Conservation (phyloP, 352 stramenopile species). For the Globisporangium megalacanthum region DNA sequence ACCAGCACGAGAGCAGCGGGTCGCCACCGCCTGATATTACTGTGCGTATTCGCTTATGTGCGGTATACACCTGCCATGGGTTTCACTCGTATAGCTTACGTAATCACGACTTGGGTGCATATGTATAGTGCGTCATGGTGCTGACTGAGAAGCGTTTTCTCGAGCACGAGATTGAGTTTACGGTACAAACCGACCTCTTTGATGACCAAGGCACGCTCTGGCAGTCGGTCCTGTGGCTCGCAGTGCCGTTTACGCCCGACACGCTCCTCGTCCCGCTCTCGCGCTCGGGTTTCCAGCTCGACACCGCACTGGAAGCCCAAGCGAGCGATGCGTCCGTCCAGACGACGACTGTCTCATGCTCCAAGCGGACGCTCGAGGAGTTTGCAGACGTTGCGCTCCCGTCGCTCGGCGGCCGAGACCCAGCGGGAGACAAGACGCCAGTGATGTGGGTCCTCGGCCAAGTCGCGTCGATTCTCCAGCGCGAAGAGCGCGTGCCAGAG, state of each 20-base stretch:
- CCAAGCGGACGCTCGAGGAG: slow-evolving; percentile 40
- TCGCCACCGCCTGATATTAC: slow-evolving; percentile 27
- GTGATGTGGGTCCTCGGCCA: slow-evolving; percentile 60
- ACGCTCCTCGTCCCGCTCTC: slow-evolving; percentile 50
- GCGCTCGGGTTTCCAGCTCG: slow-evolving; percentile 28
- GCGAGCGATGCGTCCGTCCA: slow-evolving; percentile 14
- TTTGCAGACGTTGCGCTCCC: slow-evolving; percentile 53
- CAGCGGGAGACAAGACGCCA: slow-evolving; percentile 22
- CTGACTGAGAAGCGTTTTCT: slow-evolving; percentile 70
- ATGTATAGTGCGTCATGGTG: slow-evolving; percentile 63
- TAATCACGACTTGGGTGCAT: slow-evolving; percentile 1
- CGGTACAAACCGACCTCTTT: slow-evolving; percentile 68
- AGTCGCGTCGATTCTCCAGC: slow-evolving; percentile 31
- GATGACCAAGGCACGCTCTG: slow-evolving; percentile 68
- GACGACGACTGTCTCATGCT: slow-evolving; percentile 31
- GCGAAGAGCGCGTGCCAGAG: slow-evolving; percentile 37
- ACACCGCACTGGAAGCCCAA: slow-evolving; percentile 22
- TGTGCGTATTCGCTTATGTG: slow-evolving; percentile 20
- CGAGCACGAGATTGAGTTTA: slow-evolving; percentile 64
- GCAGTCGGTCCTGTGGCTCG: slow-evolving; percentile 65
- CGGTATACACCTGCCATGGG: neutral
- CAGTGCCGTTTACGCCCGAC: slow-evolving; percentile 58
- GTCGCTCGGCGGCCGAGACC: slow-evolving; percentile 20
- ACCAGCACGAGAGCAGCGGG: slow-evolving; percentile 22
- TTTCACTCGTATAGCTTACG: slow-evolving; percentile 4